Conservation (phyloP, 441 rosid genomes). For the Populus hybrid region DNA sequence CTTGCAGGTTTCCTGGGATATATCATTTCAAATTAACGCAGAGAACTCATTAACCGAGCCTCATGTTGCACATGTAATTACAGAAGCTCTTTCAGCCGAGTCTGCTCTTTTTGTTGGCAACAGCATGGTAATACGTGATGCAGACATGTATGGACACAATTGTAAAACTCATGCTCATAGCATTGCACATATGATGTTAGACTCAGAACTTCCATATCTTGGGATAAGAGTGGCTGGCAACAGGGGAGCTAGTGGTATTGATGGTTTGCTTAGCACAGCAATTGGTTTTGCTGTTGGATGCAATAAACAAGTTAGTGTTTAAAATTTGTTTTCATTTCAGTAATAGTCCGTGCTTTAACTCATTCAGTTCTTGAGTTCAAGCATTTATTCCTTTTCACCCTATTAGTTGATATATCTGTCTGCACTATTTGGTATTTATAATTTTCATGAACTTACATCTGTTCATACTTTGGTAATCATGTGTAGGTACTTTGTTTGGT, state of each 20-base stretch:
- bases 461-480: slow-evolving; percentile 12
- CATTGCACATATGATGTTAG: slow-evolving; percentile 38
- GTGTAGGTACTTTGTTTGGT: slow-evolving; percentile 72
- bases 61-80: slow-evolving; percentile 64
- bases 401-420: background rate
- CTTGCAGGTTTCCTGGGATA: slow-evolving; percentile 68
- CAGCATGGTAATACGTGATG: slow-evolving; percentile 97
- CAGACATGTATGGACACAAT: slow-evolving; percentile 81
- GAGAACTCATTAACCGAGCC: slow-evolving; percentile 77
- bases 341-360: background rate
- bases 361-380: background rate
- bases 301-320: slow-evolving; percentile 60
- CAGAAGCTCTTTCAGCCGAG: slow-evolving; percentile 53
- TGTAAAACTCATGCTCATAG: slow-evolving; percentile 28
- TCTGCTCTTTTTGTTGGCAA: slow-evolving; percentile 90
- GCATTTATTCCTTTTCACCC: background rate
- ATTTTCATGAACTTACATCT: background rate
- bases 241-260: slow-evolving; percentile 99
- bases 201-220: slow-evolving; percentile 48
- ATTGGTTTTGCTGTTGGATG: slow-evolving; percentile 90
- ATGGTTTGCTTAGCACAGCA: slow-evolving; percentile 94
- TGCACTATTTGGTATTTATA: background rate
- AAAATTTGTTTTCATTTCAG: background rate
- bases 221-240: slow-evolving; percentile 81
- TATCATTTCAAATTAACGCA: slow-evolving; percentile 62